phyloP scores from a whole-genome alignment of 1,139 yeast species.

The Lodderomyces oxycetoniae region DNA sequence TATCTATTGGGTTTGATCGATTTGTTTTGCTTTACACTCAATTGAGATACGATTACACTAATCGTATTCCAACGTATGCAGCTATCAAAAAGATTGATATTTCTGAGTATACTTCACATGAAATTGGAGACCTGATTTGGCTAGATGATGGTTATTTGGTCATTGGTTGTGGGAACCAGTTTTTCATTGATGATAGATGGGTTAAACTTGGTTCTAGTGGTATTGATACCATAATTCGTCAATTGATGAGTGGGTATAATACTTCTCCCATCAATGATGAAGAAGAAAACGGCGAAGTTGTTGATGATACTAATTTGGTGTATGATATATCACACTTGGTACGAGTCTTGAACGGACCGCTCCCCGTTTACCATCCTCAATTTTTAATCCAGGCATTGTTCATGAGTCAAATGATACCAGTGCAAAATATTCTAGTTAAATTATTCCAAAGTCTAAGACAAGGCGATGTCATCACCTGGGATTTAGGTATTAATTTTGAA shows the following conservation, averaged over 20 bases:
- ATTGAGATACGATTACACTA: slow-evolving; percentile 83
- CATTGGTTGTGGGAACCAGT: slow-evolving; percentile 85
- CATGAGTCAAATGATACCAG: slow-evolving; percentile 55
- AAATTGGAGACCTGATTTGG: slow-evolving; percentile 89
- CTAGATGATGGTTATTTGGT: slow-evolving; percentile 71
- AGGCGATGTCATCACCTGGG: slow-evolving; percentile 32
- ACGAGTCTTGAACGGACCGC: slow-evolving; percentile 76
- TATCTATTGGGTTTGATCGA: slow-evolving; percentile 71
- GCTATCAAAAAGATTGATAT: slow-evolving; percentile 73
- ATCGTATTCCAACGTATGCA: slow-evolving; percentile 70
- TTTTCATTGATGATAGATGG: slow-evolving; percentile 74
- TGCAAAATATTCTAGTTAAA: slow-evolving; percentile 51
- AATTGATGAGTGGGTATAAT: slow-evolving; percentile 47
- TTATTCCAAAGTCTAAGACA: slow-evolving; percentile 49
- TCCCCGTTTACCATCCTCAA: slow-evolving; percentile 92
- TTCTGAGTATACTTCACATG: slow-evolving; percentile 66
- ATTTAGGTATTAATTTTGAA: slow-evolving; percentile 28
- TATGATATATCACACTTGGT: slow-evolving; percentile 52
- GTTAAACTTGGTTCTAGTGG: slow-evolving; percentile 29
- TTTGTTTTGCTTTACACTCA: slow-evolving; percentile 71
- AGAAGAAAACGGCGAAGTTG: slow-evolving; percentile 29
- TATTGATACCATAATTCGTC: slow-evolving; percentile 35
- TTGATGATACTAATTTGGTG: slow-evolving; percentile 18
- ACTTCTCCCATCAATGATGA: slow-evolving; percentile 14
- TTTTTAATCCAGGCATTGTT: slow-evolving; percentile 73